phyloP scores from a whole-genome alignment of 129 eudicot genomes.

The Artemisia annua region DNA sequence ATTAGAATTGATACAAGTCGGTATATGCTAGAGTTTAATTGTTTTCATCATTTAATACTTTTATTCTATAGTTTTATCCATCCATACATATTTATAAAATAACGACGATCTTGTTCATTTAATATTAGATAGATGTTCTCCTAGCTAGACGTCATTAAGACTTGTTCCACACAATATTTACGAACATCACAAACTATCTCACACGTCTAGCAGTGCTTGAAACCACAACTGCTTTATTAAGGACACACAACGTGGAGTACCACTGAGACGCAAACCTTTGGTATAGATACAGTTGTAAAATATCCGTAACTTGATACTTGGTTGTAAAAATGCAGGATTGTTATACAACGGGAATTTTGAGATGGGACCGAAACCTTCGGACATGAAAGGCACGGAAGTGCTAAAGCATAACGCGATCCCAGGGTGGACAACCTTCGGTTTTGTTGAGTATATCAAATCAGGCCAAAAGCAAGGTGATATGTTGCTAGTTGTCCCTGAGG shows the following conservation, averaged over 20 bases:
- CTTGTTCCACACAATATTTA: no score
- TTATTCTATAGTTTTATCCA: not conserved
- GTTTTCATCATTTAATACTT: slow-evolving; percentile 5
- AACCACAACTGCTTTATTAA: no score
- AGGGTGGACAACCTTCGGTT: slow-evolving; percentile 67
- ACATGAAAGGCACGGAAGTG: slow-evolving; percentile 69
- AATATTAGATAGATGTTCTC: slow-evolving; percentile 1
- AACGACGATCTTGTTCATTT: not conserved
- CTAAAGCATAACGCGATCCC: slow-evolving; percentile 59
- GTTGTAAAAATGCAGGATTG: slow-evolving; percentile 44
- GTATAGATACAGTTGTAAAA: no score
- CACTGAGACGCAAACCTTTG: no score
- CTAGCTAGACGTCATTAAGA: not conserved
- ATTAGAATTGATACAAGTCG: slow-evolving; percentile 12
- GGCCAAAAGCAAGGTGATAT: slow-evolving; percentile 96
- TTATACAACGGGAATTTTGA: slow-evolving; percentile 81
- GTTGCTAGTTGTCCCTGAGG: slow-evolving; percentile 88
- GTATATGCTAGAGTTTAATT: slow-evolving; percentile 5
- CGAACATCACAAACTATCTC: no score
- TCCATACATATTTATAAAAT: no score
- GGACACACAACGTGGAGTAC: no score
- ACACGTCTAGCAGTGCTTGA: no score
- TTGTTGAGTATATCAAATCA: slow-evolving; percentile 85
- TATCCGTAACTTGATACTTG: not conserved
- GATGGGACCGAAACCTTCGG: slow-evolving; percentile 51